phyloP scores from a whole-genome alignment of 2,329 filamentous ascomycete species.

The Xylariaceae sp. region DNA sequence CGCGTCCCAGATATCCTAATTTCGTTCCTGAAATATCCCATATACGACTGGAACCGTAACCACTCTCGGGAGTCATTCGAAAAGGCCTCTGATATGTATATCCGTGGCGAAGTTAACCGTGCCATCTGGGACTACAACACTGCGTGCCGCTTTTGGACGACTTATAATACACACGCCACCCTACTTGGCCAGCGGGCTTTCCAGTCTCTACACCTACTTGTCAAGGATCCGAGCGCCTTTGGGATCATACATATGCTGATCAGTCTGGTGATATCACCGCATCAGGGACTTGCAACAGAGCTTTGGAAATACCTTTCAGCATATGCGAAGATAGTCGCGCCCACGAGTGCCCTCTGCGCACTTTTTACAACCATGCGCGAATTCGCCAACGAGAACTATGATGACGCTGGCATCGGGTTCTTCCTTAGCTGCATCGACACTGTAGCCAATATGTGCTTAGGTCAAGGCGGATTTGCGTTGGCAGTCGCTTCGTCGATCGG shows the following conservation, averaged over 20 bases:
- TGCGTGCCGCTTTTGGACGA: constrained; percentile 24
- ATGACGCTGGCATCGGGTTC: no score
- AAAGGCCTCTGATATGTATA: constrained; percentile 20
- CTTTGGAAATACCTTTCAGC: constrained; percentile 25
- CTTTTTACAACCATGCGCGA: no score
- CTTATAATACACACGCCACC: constrained; percentile 20
- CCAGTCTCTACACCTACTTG: constrained; percentile 22
- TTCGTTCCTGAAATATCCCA: constrained; percentile 13
- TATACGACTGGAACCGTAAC: constrained; percentile 21
- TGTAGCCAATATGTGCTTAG: no score
- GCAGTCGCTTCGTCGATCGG: no score
- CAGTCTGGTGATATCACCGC: constrained; percentile 24
- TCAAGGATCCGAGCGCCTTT: constrained; percentile 22
- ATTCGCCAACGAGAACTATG: no score
- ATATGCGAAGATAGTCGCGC: constrained; percentile 10
- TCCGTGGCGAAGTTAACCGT: constrained; percentile 22
- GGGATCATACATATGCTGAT: constrained; percentile 23
- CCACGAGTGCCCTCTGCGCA: no score
- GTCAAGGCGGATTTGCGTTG: no score
- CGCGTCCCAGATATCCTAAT: constrained; percentile 23
- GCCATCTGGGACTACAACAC: constrained; percentile 26
- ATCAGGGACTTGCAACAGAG: constrained; percentile 23
- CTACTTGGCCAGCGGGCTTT: constrained; percentile 25
- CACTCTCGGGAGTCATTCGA: constrained; percentile 21
- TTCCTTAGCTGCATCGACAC: no score